Evolutionary conservation across 1,284 basidiomycete species (phyloP), one percentile per base, ranked within the genome.

Genomic region (Austropuccinia psidii): DNA sequence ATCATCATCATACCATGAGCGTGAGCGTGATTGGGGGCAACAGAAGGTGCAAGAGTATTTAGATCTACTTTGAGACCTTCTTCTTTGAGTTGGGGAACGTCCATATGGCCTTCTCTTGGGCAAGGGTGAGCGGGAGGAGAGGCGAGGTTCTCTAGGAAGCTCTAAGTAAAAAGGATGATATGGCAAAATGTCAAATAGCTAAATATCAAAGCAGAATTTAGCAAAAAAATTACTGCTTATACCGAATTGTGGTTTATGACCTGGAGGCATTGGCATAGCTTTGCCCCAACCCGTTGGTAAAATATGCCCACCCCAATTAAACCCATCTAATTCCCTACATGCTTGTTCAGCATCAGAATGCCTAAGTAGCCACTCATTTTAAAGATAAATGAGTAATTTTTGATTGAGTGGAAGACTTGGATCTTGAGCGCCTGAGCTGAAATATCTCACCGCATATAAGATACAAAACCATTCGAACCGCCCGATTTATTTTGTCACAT

Each of bases 261-360:
- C 92, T 17, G 65, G 49, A 35, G 65, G 65, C 65, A 95, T 83
- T 7, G 91, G 89, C 19, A 98, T 90, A 1, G 91, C 89, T 81
- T 97, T 98, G 77, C 93, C 94, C 94, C 95, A 98, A 21, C 92
- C 91, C 17, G 94, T 89, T 31, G 90, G 85, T 21, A 98, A 82
- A 29, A 90, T 80, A 45, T 85, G 89, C 0, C 92, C 93, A 73
- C 89, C 90, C 93, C 93, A 98, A 61, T 93, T 90, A 74, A 88
- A 88, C 0, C 93, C 93, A 78, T 98, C 94, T 62, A 90, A 86
- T 78, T 94, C 89, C 27, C 88, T 87, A 21, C 95, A 83, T 1
- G 93, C 94, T 43, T 81, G 83, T 79, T 98, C 93, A 1, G 96
- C 95, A 78, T 95, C 92, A 75, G 86, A 86, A 41, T 95, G 86